Conservation (phyloP, 164 flowering plant genomes). For the Stephania yunnanensis region DNA sequence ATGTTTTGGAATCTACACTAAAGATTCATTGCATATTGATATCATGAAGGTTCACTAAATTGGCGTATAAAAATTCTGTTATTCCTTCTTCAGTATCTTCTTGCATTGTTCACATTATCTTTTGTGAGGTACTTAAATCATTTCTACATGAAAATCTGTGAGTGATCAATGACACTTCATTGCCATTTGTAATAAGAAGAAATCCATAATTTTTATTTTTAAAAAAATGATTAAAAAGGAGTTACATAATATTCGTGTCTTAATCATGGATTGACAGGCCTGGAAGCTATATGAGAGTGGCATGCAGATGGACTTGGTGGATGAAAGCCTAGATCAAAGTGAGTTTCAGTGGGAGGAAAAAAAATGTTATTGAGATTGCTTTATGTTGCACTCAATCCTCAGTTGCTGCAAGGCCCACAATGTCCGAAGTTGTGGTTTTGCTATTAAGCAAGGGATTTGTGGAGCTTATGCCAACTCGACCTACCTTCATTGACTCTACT, state of each 20-base stretch:
- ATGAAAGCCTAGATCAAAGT: conserved; percentile 20
- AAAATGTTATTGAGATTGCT: conserved; percentile 28
- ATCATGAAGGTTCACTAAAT: no score
- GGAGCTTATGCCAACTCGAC: conserved; percentile 10
- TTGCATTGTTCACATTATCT: no score
- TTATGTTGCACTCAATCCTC: conserved; percentile 14
- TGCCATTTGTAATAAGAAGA: background rate
- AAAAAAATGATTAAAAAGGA: background rate
- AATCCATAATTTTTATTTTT: background rate
- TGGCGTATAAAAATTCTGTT: background rate
- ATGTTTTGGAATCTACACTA: no score
- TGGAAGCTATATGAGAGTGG: conserved; percentile 16
- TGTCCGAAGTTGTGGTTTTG: conserved; percentile 18
- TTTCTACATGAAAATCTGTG: no score
- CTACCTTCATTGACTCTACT: conserved; percentile 15
- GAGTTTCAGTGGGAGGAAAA: conserved; percentile 27
- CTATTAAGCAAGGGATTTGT: conserved; percentile 4
- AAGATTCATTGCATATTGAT: no score
- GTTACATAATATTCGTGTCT: background rate
- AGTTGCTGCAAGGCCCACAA: conserved; percentile 13
- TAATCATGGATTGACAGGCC: conserved; percentile 6
- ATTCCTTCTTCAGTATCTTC: no score
- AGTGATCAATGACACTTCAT: no score
- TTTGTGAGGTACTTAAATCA: no score
- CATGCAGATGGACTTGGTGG: conserved; percentile 13